phyloP scores from a whole-genome alignment of 495 filamentous ascomycete genomes.

The Neurospora sp. region DNA sequence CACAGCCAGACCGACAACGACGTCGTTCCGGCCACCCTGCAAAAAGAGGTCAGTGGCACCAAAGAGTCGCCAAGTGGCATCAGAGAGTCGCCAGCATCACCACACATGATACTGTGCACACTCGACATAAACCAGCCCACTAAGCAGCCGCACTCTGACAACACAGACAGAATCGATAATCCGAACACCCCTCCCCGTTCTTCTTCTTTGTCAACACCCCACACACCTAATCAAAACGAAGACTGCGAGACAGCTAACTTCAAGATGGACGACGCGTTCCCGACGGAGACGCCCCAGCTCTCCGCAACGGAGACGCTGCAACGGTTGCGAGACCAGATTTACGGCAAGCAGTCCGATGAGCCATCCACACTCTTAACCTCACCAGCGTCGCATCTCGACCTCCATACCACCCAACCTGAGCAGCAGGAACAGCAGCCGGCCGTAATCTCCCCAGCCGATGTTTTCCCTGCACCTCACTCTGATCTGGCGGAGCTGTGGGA shows the following conservation, averaged over 20 bases:
- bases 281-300: not conserved
- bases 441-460: not conserved
- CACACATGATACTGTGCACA: not conserved
- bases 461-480: not conserved
- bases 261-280: not conserved
- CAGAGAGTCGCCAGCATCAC: not conserved
- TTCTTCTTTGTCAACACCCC: not conserved
- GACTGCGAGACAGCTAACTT: not conserved
- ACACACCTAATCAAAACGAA: not conserved
- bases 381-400: not conserved
- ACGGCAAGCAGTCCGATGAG: not conserved
- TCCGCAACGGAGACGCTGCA: not conserved
- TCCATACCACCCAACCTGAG: not conserved
- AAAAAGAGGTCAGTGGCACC: not conserved
- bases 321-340: not conserved
- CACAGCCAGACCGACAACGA: slow-evolving; percentile 5
- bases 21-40: slow-evolving; percentile 11
- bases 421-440: not conserved
- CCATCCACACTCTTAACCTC: not conserved
- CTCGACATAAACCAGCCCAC: not conserved
- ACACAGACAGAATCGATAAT: not conserved
- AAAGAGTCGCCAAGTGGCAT: not conserved
- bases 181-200: not conserved
- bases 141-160: not conserved
- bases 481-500: not conserved